Evolutionary conservation across 2,329 filamentous ascomycete species (phyloP), one percentile per base, ranked within the genome.

Genomic region (Onygena corvina): DNA sequence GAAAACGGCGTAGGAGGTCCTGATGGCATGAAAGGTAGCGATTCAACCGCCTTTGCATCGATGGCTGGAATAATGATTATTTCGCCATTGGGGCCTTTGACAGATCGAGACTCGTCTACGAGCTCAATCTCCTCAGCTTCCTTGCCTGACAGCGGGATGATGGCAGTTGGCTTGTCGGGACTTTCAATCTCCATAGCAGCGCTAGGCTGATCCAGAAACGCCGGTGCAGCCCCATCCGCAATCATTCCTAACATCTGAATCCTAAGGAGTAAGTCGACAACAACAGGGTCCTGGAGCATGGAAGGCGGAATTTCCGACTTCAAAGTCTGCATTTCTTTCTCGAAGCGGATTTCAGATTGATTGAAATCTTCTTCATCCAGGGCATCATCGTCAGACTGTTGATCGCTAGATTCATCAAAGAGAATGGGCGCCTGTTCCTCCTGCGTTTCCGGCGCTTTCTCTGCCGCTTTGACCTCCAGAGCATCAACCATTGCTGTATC

Each of bases 321-420:
- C 18, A 73, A 60, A 3, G 61, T 54, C 45, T 66, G 58, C 62
- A 72, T 68, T 47, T 72, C 67, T 50, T 65, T 67, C 52, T 71
- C 67, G 42, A 71, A 71, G 6, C 64, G 64, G 33, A 60, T 61
- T 53, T 71, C 71, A 12, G 68, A 64, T 54, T 69, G 66, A 21
- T 68, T 67, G 33, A 71, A 61, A 52, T 73, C 71, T 38, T 72
- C 70, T 45, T 73, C 68, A 8, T 68, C 71, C 35, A 73, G 67
- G 29, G 69, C 63, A 35, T 65, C 65, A 48, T 71, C 69, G 40
- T 71, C 69, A 33, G 54, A 54, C 27, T 69, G 67, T 51, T 71
- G 69, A n/a, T 70, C 67, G 40, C 63, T 66, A 16, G 61, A 60
- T 34, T 58, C 59, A 29, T 63, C 62, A 1, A 65, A 63, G 36